phyloP scores from a whole-genome alignment of 306 rosid genomes.

The Cucurbita argyrosperma region DNA sequence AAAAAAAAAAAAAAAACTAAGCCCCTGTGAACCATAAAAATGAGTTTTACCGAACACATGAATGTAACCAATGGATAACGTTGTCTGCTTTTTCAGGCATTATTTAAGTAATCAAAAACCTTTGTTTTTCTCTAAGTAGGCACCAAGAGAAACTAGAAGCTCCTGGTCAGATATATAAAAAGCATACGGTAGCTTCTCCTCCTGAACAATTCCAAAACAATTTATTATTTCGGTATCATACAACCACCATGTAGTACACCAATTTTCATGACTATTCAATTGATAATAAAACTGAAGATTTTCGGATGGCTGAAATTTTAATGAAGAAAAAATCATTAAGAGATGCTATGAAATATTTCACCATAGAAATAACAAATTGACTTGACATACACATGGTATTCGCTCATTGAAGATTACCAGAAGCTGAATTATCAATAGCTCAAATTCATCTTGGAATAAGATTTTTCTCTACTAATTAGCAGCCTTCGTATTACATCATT shows the following conservation, averaged over 20 bases:
- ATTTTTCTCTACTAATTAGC: background rate
- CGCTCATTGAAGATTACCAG: background rate
- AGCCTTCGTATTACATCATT: background rate
- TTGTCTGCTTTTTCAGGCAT: background rate
- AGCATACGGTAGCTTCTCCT: conserved; percentile 79
- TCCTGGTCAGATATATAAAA: conserved; percentile 74
- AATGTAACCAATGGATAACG: background rate
- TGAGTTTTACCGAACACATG: background rate
- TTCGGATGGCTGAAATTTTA: too few species aligned
- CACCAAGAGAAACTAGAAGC: conserved; percentile 54
- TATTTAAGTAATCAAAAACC: conserved; percentile 22
- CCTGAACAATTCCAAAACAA: conserved; percentile 26
- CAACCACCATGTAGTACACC: background rate
- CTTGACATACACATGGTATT: background rate
- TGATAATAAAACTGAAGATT: too few species aligned
- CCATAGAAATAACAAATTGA: background rate
- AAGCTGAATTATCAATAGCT: background rate
- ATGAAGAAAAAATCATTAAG: background rate
- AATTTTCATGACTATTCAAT: too few species aligned
- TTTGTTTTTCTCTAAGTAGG: conserved; percentile 70
- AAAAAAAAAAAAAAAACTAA: background rate
- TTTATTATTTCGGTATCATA: background rate
- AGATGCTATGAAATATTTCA: background rate
- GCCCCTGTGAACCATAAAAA: background rate
- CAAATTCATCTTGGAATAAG: background rate